A percentile compares a stretch with the other conserved stretches of the same genome.
Evolutionary conservation across 306 rosid genomes (phyloP).

Genomic region (Fragaria iinumae): DNA sequence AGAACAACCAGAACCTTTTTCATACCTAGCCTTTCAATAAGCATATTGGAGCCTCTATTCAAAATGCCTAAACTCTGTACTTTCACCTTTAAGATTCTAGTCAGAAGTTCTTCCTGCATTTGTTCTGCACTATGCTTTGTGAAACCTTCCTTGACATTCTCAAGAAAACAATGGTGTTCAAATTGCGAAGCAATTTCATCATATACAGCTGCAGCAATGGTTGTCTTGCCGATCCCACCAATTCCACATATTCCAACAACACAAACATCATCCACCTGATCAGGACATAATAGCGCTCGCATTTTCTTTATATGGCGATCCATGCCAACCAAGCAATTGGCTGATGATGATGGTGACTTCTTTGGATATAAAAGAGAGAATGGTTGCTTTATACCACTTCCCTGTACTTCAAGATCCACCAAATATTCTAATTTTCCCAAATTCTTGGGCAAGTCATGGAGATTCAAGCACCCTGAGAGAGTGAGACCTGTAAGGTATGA

Average conservation of each 20-base stretch:
- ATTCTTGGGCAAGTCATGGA: slow-evolving; percentile 2
- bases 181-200: not conserved
- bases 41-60: not conserved
- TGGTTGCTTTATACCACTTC: not conserved
- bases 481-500: not conserved
- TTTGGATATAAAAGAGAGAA: not conserved
- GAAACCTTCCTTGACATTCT: slow-evolving; percentile 6
- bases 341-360: not conserved
- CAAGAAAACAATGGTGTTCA: slow-evolving; percentile 9
- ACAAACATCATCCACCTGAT: not conserved
- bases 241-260: slow-evolving; percentile 19
- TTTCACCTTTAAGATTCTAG: not conserved
- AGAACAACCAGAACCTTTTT: not conserved
- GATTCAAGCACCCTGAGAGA: not conserved
- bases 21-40: not conserved
- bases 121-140: not conserved
- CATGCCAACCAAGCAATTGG: slow-evolving; percentile 9
- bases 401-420: not conserved
- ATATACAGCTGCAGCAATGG: not conserved
- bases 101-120: slow-evolving; percentile 5
- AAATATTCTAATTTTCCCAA: not conserved
- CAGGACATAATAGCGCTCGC: not conserved
- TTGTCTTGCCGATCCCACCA: slow-evolving; percentile 18
- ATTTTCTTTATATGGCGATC: not conserved
- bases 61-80: not conserved